phyloP scores from a whole-genome alignment of 306 rosid genomes.

The Alnus rubra region DNA sequence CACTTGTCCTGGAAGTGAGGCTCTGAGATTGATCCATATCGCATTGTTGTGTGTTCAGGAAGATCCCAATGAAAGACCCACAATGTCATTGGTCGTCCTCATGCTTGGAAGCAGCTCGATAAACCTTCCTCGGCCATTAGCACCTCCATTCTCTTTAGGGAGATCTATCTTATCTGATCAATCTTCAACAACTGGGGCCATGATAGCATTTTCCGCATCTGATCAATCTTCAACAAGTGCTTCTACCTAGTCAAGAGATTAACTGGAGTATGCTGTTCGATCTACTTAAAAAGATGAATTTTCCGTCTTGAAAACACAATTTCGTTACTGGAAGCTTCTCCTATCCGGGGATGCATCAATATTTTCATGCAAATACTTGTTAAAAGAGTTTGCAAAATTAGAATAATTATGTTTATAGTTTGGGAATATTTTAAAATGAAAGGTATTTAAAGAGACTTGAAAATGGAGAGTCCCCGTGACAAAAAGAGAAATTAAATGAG shows the following conservation, averaged over 20 bases:
- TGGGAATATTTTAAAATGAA: too few relatives aligned
- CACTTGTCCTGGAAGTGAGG: neutral
- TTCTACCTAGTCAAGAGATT: neutral
- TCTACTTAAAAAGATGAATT: neutral
- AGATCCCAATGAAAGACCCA: conserved; percentile 10
- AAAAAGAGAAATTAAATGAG: too few relatives aligned
- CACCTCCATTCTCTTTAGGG: conserved; percentile 16
- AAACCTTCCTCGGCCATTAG: conserved; percentile 13
- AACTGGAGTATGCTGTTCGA: neutral
- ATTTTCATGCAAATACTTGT: neutral
- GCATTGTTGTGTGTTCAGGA: conserved; percentile 30
- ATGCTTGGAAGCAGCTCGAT: conserved; percentile 24
- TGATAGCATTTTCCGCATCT: neutral
- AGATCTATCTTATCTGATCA: neutral
- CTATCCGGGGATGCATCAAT: neutral
- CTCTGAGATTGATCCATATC: conserved; percentile 32
- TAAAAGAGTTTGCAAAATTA: too few relatives aligned
- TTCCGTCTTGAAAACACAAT: neutral
- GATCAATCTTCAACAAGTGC: neutral
- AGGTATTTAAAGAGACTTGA: too few relatives aligned
- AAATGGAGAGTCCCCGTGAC: too few relatives aligned
- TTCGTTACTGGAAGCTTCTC: neutral
- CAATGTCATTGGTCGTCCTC: conserved; percentile 11
- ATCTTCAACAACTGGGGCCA: neutral
- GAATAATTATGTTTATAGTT: too few relatives aligned